Evolutionary conservation across 108 stramenopile genomes (phyloP).

Genomic region (Pseudonitzschia delicatissima): DNA sequence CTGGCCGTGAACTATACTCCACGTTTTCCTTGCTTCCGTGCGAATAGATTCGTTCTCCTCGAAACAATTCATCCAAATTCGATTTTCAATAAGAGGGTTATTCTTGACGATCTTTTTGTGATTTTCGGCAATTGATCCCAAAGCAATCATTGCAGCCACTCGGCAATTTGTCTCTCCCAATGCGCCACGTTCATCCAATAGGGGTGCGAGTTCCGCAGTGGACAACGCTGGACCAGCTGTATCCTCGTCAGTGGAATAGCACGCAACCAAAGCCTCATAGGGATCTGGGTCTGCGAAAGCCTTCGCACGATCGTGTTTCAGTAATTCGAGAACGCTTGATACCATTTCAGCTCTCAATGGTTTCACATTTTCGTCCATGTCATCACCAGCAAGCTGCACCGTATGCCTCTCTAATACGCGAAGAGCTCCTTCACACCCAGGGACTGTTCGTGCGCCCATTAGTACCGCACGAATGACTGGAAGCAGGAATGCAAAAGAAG

Average conservation of each 20-base stretch:
- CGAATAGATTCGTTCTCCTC: conserved; percentile 57
- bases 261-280: conserved; percentile 66
- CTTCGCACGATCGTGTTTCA: conserved; percentile 77
- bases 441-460: conserved; percentile 73
- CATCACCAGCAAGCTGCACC: conserved; percentile 54
- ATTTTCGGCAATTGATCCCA: conserved; percentile 53
- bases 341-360: conserved; percentile 76
- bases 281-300: conserved; percentile 80
- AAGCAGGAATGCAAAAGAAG: conserved; percentile 82
- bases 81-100: conserved; percentile 82
- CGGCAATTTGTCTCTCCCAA: conserved; percentile 68
- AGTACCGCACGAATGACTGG: conserved; percentile 75
- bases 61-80: conserved; percentile 85
- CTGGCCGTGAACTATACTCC: conserved; percentile 49
- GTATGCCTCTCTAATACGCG: conserved; percentile 76
- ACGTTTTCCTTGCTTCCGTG: conserved; percentile 63
- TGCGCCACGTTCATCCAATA: conserved; percentile 78
- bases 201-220: conserved; percentile 70
- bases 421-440: conserved; percentile 79
- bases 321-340: conserved; percentile 61
- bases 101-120: conserved; percentile 63
- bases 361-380: conserved; percentile 41
- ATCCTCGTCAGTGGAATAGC: conserved; percentile 52
- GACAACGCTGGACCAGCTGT: conserved; percentile 37
- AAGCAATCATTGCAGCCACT: conserved; percentile 69